Percentiles rank a stretch among this genome's conserved stretches.
Evolutionary conservation across 148 eudicot species (phyloP).

Genomic region (Cornus florida): DNA sequence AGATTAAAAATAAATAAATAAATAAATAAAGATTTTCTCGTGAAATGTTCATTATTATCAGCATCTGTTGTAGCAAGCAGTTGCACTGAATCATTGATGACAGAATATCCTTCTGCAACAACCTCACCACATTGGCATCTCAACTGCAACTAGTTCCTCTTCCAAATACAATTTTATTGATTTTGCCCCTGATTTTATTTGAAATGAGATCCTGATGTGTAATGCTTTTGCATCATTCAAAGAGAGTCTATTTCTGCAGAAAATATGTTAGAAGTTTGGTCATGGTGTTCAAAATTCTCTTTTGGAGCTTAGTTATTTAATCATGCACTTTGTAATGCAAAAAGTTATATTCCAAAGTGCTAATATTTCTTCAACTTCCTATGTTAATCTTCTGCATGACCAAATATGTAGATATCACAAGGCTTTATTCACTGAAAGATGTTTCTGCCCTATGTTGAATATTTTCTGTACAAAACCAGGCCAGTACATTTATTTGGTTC

Average conservation of each 20-base stretch:
- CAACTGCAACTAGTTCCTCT: not conserved
- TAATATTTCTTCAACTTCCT: not conserved
- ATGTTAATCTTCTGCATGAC: not conserved
- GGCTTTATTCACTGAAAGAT: not conserved
- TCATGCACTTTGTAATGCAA: not conserved
- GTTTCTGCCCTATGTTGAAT: not conserved
- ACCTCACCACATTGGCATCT: not conserved
- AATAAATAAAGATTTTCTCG: no score
- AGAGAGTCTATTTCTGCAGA: not conserved
- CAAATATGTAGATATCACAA: not conserved
- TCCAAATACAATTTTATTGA: not conserved
- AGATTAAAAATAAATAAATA: no score
- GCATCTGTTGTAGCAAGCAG: no score
- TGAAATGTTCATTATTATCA: no score
- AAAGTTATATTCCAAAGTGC: not conserved
- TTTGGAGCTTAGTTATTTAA: not conserved
- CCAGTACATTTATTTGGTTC: not conserved
- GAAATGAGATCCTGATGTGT: not conserved
- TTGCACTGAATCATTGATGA: no score
- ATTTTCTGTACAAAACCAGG: not conserved
- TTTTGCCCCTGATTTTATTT: not conserved
- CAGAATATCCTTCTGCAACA: no score
- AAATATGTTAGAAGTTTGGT: not conserved
- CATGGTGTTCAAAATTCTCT: not conserved
- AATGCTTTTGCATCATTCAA: not conserved